Base-by-base conservation (phyloP, 371 early-diverging fungal genomes). In the Apophysomyces sp. region DNA sequence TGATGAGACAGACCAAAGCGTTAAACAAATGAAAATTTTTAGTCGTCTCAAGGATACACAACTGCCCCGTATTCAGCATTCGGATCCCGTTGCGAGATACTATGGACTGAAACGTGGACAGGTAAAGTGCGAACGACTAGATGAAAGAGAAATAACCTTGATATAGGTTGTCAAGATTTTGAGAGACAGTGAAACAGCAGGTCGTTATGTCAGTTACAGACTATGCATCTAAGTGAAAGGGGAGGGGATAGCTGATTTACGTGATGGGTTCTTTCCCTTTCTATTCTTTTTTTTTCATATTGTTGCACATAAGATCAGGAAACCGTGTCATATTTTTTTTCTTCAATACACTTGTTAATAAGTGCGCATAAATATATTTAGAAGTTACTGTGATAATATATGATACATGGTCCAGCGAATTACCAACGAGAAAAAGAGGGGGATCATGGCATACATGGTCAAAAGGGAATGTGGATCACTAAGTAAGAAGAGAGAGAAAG, bases 81-180 rank as follows among this genome's bases (percentile, higher is more conserved):
- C 82, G 16, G 99, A 99, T 69, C 97, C 98, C 1, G 91, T 99
- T 28, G 97, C 98, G 61, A 85, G 97, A 74, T 99, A 98, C 85
- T 98, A 95, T 68, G 99, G 99, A 32, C 86, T 98, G 78, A 89
- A 85, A 71, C 87, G 96, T 58, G 99, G 99, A 37, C 94, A 99
- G 78, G 89, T 88, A 82, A 26, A 32, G 12, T 1, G 8, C 21
- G 5, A 15, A 52, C 26, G 24, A 27, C 1, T 30, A 53, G 28
- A 5, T 52, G 18, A 21, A 11, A 29, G 24, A 32, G 12, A 8
- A 27, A 59, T 8, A 18, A 3, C 16, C 16, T 31, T 51, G 16
- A 11, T 60, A 29, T 51, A 36, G 82, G 95, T 99, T 21, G 95
- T 99, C 55, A 93, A 96, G 79, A 99, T 99, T 64, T 90, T 93